phyloP scores from a whole-genome alignment of 768 basidiomycete species.

The Leccinum uliginosum region DNA sequence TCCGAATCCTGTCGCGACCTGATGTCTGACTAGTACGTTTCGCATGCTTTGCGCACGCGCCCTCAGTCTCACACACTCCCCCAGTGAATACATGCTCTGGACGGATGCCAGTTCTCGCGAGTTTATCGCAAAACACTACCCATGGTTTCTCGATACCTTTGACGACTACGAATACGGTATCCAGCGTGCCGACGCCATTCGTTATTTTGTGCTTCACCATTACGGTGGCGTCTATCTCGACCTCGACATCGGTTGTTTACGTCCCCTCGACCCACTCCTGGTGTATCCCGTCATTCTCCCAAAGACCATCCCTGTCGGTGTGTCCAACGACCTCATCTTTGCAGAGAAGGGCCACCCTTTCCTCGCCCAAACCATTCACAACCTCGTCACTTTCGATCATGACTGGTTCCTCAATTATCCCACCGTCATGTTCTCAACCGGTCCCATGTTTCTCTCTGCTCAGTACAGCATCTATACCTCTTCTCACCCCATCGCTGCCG shows the following conservation, averaged over 20 bases:
- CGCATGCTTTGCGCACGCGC: constrained; percentile 4
- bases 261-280: constrained; percentile 82
- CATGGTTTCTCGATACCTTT: constrained; percentile 92
- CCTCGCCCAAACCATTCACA: constrained; percentile 90
- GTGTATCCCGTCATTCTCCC: constrained; percentile 86
- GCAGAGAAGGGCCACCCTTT: constrained; percentile 82
- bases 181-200: constrained; percentile 95
- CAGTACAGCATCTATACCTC: constrained; percentile 87
- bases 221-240: constrained; percentile 97
- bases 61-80: constrained; percentile 10
- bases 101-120: constrained; percentile 87
- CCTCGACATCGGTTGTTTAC: constrained; percentile 91
- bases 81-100: constrained; percentile 95
- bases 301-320: constrained; percentile 93
- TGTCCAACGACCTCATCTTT: constrained; percentile 97
- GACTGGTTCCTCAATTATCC: constrained; percentile 95
- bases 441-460: constrained; percentile 97
- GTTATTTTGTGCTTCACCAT: constrained; percentile 95
- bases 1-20: constrained; percentile 84
- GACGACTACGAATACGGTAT: constrained; percentile 89
- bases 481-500: constrained; percentile 52
- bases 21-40: constrained; percentile 93
- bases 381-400: constrained; percentile 87
- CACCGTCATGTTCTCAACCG: constrained; percentile 99
- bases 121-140: constrained; percentile 84